phyloP scores from a whole-genome alignment of 768 basidiomycete genomes.

The Cubamyces sp. region DNA sequence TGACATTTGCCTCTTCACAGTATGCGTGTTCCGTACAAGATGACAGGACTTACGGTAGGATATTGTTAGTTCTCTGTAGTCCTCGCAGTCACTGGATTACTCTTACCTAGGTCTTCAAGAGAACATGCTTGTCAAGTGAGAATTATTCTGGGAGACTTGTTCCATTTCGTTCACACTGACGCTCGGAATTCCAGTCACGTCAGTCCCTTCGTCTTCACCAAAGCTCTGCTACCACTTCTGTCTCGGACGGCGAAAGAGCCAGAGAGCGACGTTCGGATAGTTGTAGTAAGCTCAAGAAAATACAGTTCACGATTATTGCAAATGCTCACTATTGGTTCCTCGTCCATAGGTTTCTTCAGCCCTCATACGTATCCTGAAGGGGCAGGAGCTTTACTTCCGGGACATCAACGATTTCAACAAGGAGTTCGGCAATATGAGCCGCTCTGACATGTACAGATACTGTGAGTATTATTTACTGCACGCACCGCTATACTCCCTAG shows the following conservation, averaged over 20 bases:
- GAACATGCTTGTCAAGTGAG: conserved; percentile 50
- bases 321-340: too few relatives aligned
- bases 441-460: conserved; percentile 25
- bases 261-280: conserved; percentile 62
- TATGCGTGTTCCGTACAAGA: conserved; percentile 19
- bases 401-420: conserved; percentile 34
- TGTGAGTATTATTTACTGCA: conserved; percentile 9
- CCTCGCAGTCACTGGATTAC: too few relatives aligned
- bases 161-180: background rate
- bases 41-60: conserved; percentile 18
- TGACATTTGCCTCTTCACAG: conserved; percentile 31
- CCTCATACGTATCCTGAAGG: conserved; percentile 10
- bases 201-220: conserved; percentile 58
- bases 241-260: conserved; percentile 50
- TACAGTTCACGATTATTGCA: background rate
- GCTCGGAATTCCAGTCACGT: conserved; percentile 46
- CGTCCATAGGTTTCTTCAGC: conserved; percentile 23
- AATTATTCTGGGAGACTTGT: too few relatives aligned
- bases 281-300: conserved; percentile 44
- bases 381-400: conserved; percentile 20
- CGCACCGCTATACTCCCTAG: background rate
- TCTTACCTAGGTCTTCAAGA: conserved; percentile 40
- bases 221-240: conserved; percentile 56
- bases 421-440: conserved; percentile 23
- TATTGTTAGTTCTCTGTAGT: background rate